Conservation (phyloP, 768 basidiomycete genomes). For the Auricularia heimuer region DNA sequence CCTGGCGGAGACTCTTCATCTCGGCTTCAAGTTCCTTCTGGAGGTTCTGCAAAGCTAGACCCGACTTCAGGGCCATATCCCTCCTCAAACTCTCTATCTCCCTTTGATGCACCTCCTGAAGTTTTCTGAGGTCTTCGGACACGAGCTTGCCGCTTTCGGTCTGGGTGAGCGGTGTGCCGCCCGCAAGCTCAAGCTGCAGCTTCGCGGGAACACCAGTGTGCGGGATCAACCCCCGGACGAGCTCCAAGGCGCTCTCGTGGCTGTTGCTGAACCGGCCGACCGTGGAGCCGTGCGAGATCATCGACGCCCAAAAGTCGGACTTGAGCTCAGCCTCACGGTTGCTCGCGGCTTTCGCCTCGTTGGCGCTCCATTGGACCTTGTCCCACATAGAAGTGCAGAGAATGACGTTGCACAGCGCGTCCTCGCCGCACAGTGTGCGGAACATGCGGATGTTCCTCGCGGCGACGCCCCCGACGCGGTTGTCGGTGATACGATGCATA, state of each 20-base stretch:
- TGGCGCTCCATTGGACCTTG: slow-evolving; percentile 15
- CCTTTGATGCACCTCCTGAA: too few species aligned
- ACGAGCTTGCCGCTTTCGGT: too few species aligned
- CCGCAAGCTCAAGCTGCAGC: too few species aligned
- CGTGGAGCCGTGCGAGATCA: slow-evolving; percentile 21
- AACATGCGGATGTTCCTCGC: slow-evolving; percentile 27
- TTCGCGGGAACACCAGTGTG: background rate
- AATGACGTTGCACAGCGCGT: slow-evolving; percentile 23
- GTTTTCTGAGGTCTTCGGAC: too few species aligned
- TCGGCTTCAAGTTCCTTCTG: too few species aligned
- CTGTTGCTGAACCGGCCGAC: slow-evolving; percentile 16
- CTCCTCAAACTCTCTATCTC: too few species aligned
- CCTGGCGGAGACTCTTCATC: too few species aligned
- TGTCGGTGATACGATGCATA: slow-evolving; percentile 31
- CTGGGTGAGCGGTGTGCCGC: too few species aligned
- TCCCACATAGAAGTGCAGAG: slow-evolving; percentile 34
- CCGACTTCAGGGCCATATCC: too few species aligned
- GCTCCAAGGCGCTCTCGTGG: slow-evolving; percentile 19
- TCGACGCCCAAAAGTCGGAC: slow-evolving; percentile 22
- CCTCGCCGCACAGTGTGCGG: slow-evolving; percentile 17
- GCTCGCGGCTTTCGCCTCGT: background rate
- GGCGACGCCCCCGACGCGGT: slow-evolving; percentile 26
- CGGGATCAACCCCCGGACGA: slow-evolving; percentile 16
- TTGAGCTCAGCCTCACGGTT: slow-evolving; percentile 21
- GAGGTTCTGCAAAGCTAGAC: too few species aligned